phyloP scores from a whole-genome alignment of 805 yeast genomes.

The Wickerhamomyces canadensis region DNA sequence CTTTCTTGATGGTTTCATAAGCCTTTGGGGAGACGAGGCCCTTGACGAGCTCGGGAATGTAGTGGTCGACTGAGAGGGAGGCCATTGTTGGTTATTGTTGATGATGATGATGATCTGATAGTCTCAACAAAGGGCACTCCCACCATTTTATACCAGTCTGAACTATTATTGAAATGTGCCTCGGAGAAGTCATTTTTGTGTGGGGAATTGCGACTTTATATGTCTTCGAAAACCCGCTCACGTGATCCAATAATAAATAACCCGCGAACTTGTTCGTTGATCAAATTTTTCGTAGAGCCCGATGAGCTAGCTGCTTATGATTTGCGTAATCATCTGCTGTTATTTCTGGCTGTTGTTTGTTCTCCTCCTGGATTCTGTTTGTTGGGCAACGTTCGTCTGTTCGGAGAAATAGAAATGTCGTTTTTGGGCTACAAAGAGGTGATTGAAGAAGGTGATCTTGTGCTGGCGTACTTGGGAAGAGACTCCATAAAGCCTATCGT shows the following conservation, averaged over 20 bases:
- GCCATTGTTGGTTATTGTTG: background rate
- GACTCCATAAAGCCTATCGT: conserved; percentile 71
- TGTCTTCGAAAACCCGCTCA: background rate
- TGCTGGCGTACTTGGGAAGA: conserved; percentile 80
- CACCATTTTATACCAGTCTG: too few species aligned
- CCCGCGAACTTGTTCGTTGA: background rate
- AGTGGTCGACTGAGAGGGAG: conserved; percentile 15
- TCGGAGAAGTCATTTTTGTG: background rate
- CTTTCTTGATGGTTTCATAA: conserved; percentile 27
- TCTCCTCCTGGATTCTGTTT: too few species aligned
- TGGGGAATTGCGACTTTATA: background rate
- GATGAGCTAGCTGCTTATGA: background rate
- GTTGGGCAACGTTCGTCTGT: too few species aligned
- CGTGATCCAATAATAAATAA: too few species aligned
- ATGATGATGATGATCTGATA: background rate
- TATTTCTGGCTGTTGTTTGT: too few species aligned
- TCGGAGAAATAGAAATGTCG: conserved; percentile 5
- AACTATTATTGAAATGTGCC: too few species aligned
- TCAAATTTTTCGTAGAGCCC: background rate
- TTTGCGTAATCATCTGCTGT: too few species aligned
- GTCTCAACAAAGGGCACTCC: background rate
- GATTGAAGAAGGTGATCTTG: conserved; percentile 85
- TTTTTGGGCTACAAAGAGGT: conserved; percentile 52
- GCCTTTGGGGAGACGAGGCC: conserved; percentile 30
- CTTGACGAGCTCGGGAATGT: conserved; percentile 31